Percentiles rank a stretch among this genome's conserved stretches.
Conservation (phyloP, 495 filamentous ascomycete genomes). For the Wilcoxina mikolae region DNA sequence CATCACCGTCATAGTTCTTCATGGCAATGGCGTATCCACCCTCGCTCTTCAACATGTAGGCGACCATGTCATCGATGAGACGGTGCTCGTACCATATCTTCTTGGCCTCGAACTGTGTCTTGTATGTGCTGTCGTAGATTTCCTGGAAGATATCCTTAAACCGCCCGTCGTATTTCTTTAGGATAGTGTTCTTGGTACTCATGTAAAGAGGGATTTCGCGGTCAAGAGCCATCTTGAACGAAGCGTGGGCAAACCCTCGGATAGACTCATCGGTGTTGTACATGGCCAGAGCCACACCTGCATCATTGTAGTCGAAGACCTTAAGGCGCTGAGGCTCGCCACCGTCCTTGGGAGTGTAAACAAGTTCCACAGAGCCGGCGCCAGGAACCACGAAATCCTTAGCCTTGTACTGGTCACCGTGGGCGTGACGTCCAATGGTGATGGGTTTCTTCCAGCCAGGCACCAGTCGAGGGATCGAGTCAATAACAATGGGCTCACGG, state of each 20-base stretch:
- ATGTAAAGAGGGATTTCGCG: constrained; percentile 86
- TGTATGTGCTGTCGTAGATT: constrained; percentile 76
- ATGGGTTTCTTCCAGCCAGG: constrained; percentile 97
- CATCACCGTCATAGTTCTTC: constrained; percentile 99
- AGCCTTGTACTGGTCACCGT: constrained; percentile 96
- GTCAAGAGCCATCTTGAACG: constrained; percentile 82
- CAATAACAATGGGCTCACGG: constrained; percentile 94
- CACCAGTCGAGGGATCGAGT: constrained; percentile 76
- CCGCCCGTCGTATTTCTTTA: constrained; percentile 94
- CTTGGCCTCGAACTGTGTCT: constrained; percentile 74
- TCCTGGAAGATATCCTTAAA: constrained; percentile 99
- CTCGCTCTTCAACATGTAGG: constrained; percentile 96
- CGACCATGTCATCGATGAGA: constrained; percentile 98
- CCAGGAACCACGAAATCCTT: constrained; percentile 72
- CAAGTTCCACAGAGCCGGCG: constrained; percentile 77
- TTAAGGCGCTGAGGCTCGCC: constrained; percentile 74
- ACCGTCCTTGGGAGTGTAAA: constrained; percentile 65
- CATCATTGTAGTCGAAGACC: constrained; percentile 79
- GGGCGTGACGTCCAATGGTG: constrained; percentile 95
- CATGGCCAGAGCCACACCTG: constrained; percentile 80
- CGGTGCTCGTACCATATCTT: constrained; percentile 98
- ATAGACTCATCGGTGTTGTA: constrained; percentile 98
- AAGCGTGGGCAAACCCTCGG: constrained; percentile 80
- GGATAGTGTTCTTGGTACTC: constrained; percentile 99
- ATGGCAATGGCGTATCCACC: constrained; percentile 90